A percentile compares a stretch with the other conserved stretches of the same genome.
These are phyloP conservation scores for Triticum urartu DNA, from an alignment of 176 grass and related monocot species.

Conservation along the genomic window DNA sequence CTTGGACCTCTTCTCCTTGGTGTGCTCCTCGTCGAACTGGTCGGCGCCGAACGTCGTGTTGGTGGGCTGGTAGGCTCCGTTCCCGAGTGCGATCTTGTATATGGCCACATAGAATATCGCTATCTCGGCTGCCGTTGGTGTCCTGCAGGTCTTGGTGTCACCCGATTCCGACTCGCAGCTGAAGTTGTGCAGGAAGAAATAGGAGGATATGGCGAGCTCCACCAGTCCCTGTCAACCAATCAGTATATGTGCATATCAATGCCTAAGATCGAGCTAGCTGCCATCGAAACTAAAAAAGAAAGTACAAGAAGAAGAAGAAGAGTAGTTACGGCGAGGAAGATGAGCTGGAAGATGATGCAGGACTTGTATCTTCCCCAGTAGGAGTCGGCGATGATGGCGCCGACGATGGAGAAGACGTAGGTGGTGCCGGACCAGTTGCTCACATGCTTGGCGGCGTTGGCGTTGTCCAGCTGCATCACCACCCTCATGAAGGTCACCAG, in stretches of 20 bases:
- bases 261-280: neutral
- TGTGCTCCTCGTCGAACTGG: constrained; percentile 52
- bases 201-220: constrained; percentile 40
- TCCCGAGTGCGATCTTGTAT: constrained; percentile 61
- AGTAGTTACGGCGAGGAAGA: constrained; percentile 48
- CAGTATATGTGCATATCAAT: neutral
- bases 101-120: constrained; percentile 45
- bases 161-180: neutral
- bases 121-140: constrained; percentile 19
- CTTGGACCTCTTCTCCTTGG: constrained; percentile 39
- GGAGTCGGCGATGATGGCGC: constrained; percentile 68
- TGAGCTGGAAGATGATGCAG: constrained; percentile 57
- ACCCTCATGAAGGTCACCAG: constrained; percentile 70
- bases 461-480: constrained; percentile 64
- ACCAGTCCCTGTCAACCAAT: constrained; percentile 42
- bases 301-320: neutral
- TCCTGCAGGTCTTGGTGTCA: constrained; percentile 13
- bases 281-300: neutral
- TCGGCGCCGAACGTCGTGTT: constrained; percentile 51
- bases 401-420: constrained; percentile 74
- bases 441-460: constrained; percentile 52
- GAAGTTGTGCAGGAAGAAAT: constrained; percentile 40
- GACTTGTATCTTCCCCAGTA: constrained; percentile 84
- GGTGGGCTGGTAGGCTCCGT: constrained; percentile 52
- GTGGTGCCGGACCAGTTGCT: constrained; percentile 64